Evolutionary conservation across 148 eudicot species (phyloP).

Genomic region (Polygonum aviculare): DNA sequence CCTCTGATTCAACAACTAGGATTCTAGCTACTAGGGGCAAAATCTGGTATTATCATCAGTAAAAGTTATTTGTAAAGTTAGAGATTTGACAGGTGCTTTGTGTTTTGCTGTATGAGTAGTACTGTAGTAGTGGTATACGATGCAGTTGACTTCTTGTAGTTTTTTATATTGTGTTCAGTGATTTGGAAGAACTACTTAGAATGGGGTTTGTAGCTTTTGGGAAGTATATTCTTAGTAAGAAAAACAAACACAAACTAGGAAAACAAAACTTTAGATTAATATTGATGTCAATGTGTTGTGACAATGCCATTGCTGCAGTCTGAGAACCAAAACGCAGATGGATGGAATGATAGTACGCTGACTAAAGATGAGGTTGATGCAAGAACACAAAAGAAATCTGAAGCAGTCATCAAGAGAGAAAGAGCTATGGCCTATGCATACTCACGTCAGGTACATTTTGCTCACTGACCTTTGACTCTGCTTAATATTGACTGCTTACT

Average conservation of each 20-base stretch:
- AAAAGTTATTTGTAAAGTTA: not conserved
- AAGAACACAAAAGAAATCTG: constrained; percentile 62
- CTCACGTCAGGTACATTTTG: constrained; percentile 63
- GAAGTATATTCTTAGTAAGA: not conserved
- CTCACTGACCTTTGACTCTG: not conserved
- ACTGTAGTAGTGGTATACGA: not conserved
- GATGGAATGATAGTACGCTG: constrained; percentile 86
- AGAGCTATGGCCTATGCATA: constrained; percentile 94
- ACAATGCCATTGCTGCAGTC: constrained; percentile 19
- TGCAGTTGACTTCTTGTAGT: not conserved
- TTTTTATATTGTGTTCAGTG: not conserved
- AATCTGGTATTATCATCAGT: not conserved
- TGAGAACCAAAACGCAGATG: constrained; percentile 34
- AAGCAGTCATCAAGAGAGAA: constrained; percentile 81
- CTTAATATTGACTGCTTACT: not conserved
- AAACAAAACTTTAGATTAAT: not conserved
- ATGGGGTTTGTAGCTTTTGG: not conserved
- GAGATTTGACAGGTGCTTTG: not conserved
- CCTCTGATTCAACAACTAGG: not conserved
- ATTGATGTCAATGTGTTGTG: not conserved
- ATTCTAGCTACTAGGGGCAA: not conserved
- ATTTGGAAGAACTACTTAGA: not conserved
- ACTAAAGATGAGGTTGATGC: constrained; percentile 78
- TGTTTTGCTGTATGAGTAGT: not conserved
- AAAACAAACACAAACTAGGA: not conserved